Conservation (phyloP, 345 rosid species). For the Eucalyptus marginata region DNA sequence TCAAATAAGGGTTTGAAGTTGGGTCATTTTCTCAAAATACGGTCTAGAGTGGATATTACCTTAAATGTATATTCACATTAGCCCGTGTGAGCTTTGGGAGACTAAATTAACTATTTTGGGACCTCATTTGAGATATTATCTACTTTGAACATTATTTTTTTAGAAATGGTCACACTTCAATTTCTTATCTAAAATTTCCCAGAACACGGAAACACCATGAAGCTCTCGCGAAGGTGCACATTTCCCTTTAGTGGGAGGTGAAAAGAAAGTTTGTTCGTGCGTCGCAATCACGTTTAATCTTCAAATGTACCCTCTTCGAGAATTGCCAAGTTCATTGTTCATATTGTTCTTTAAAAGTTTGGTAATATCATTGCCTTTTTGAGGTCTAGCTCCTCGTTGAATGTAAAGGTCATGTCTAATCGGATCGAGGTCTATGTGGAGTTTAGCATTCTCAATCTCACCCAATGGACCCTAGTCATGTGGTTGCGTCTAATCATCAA, state of each 20-base stretch:
- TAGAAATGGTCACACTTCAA: neutral
- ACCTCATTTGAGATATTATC: too few species aligned
- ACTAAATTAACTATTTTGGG: too few species aligned
- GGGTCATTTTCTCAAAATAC: fast-evolving
- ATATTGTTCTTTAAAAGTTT: neutral
- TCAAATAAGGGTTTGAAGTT: fast-evolving
- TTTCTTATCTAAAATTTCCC: neutral
- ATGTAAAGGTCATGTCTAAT: neutral
- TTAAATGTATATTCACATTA: neutral
- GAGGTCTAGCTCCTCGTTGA: neutral
- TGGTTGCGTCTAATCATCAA: neutral
- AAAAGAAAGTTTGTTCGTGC: neutral
- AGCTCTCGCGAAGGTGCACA: neutral
- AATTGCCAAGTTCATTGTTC: neutral
- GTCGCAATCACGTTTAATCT: neutral
- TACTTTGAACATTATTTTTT: neutral
- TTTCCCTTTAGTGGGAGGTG: neutral
- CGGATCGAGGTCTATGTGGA: neutral
- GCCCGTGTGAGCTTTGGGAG: fast-evolving
- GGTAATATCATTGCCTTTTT: neutral
- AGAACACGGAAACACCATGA: fast-evolving
- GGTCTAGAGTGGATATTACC: fast-evolving
- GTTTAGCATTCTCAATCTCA: fast-evolving
- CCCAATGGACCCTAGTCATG: neutral
- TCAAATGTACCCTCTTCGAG: neutral